Evolutionary conservation across 1,284 basidiomycete genomes (phyloP).

Genomic region (Omphalotus olearius): DNA sequence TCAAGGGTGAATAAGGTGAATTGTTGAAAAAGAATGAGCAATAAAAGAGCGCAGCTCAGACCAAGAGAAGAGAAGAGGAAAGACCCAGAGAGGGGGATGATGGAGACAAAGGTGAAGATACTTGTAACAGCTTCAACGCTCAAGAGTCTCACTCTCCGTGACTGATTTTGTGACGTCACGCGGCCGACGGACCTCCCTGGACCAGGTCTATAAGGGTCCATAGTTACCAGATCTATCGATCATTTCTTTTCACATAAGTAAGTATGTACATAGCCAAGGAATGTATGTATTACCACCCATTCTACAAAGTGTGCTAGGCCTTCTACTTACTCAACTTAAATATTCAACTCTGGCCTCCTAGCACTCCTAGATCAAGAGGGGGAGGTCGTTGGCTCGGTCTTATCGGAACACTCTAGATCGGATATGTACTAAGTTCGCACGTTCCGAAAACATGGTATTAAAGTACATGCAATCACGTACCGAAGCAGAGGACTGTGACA

Average conservation of each 20-base stretch:
- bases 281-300: too few species aligned
- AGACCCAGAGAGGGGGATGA: background rate
- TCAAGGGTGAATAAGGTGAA: constrained; percentile 15
- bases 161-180: too few species aligned
- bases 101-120: background rate
- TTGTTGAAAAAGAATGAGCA: constrained; percentile 23
- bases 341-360: constrained; percentile 2
- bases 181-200: too few species aligned
- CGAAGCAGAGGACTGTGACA: background rate
- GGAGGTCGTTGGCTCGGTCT: constrained; percentile 28
- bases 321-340: too few species aligned
- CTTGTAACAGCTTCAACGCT: background rate
- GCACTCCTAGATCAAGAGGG: constrained; percentile 16
- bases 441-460: constrained; percentile 3
- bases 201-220: too few species aligned
- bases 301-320: too few species aligned
- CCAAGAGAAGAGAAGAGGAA: constrained; percentile 28
- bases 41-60: constrained; percentile 53
- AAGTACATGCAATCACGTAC: background rate
- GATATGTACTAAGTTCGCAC: constrained; percentile 13
- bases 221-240: too few species aligned
- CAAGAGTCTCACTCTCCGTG: too few species aligned
- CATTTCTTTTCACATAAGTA: too few species aligned
- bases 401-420: constrained; percentile 18
- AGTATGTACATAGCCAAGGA: too few species aligned